Base-by-base conservation (phyloP, 2,329 filamentous ascomycete species). In the Pestalotiopsis sp. region DNA sequence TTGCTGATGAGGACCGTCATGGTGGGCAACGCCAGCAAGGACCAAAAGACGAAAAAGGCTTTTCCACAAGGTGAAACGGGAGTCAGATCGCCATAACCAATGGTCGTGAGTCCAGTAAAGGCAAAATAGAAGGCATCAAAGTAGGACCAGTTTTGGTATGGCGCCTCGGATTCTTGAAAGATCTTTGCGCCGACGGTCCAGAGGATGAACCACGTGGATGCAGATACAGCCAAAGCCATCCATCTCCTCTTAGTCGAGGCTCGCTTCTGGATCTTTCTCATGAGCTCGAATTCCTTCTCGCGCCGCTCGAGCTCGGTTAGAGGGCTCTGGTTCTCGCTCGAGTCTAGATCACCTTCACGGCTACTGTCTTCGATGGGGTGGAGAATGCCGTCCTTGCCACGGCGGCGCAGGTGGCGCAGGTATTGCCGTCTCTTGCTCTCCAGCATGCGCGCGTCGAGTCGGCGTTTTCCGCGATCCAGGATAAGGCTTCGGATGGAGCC, bases 1-100 rank as follows among this genome's bases (percentile, higher is more conserved):
- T 94, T 92, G 11, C 89, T 91, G 70, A 97, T 92, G 13, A 98
- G 85, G 20, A 97, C 90, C 0, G 94, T 97, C 86, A 94, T 94
- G 2, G 92, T 94, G 0, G 94, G 94, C 3, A 97, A 85, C 0
- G 94, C 94, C 30, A 97, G 85, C 1, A 98, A 78, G 14, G 91
- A 93, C 94, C 94, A 98, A 67, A 97, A 90, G n/a, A 98, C 92
- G 74, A 97, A 98, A 77, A 97, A 97, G 0, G 92, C 89, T 66
- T 92, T 90, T 1, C 92, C 93, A 0, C 90, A 86, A 70, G 94
- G 94, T 1, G 91, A 92, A n/a, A 89, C 83, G 0, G 94, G 94
- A 1, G 90, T 89, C 4, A 91, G 78, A 71, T 97, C 94, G 3
- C 94, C 94, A 73, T 97, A 97, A 1, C 94, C 94, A 48, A 97